Percentiles rank a stretch among this genome's conserved stretches.
Conservation (phyloP, 1,284 basidiomycete species). For the Moniliophthora roreri region DNA sequence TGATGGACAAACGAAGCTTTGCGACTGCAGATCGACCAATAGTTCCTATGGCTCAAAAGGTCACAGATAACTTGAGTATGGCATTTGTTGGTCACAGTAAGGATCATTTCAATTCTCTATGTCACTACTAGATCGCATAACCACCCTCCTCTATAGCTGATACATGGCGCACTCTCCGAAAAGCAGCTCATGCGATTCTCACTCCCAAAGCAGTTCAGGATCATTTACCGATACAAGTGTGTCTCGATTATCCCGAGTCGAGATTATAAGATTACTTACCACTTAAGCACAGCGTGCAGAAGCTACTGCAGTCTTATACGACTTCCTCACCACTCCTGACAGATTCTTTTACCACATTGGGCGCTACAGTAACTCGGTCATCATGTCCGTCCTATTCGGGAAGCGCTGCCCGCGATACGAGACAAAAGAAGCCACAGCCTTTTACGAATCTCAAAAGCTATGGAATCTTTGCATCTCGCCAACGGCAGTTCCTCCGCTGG, state of each 20-base stretch:
- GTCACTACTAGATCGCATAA: no score
- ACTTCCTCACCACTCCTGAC: constrained; percentile 23
- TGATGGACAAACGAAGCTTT: no score
- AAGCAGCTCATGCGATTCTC: constrained; percentile 13
- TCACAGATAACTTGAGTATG: no score
- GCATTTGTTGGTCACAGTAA: no score
- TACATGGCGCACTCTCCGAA: constrained; percentile 8
- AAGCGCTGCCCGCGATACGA: constrained; percentile 26
- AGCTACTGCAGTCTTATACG: not conserved
- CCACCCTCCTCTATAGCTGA: not conserved
- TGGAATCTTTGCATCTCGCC: constrained; percentile 24
- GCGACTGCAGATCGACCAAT: no score
- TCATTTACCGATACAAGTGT: constrained; percentile 25
- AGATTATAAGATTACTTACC: not conserved
- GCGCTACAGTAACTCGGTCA: constrained; percentile 27
- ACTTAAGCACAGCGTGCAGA: constrained; percentile 18
- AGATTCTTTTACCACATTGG: constrained; percentile 23
- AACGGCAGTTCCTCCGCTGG: constrained; percentile 26
- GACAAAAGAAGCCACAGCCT: constrained; percentile 18
- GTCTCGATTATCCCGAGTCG: not conserved
- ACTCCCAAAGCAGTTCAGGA: constrained; percentile 13
- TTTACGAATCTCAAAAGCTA: constrained; percentile 23
- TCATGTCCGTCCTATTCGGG: constrained; percentile 28
- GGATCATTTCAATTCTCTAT: no score
- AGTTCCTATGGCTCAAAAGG: no score